Base-by-base conservation (phyloP, 306 rosid species). In the Casuarina glauca region DNA sequence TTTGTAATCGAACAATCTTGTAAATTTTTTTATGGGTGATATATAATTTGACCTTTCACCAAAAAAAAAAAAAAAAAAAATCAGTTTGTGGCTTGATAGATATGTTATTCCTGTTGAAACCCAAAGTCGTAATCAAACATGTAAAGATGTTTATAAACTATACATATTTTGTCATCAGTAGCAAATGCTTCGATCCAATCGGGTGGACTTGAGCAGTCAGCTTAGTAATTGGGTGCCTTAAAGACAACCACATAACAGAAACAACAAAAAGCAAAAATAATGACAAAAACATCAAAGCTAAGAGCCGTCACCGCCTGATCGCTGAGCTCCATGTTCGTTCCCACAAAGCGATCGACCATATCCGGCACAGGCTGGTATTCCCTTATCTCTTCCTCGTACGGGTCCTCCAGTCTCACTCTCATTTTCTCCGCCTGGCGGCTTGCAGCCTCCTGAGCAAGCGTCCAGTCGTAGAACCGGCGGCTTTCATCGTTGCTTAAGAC, bases 261-360 rank as follows among this genome's bases (percentile, higher is more conserved):
- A 36, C 91, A 86, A 66, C 82, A 83, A 38, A 90, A 77, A 35
- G 98, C 63, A 79, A 94, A 90, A 74, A 90, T 48, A 54, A 94
- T 83, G 77, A 92, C 83, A 46, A 92, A 54, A 71, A 87, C 20
- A 82, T 94, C 97, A 72, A 90, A 58, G 11, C 92, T 90, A 70
- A 94, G 89, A 51, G 98, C 98, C 2, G 94, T 87, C 74, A 60
- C 72, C 5, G 97, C 94, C 66, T 92, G 98, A 80, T 92, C 98
- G 71, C 97, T 85, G 13, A 94, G 88, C 46, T 87, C 79, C 91
- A 94, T 67, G 79, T 92, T 92, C 83, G 43, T 89, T 69, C 97
- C 94, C 10, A 82, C 92, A 70, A 94, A 97, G 1, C 92, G 86
- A 79, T 94, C 97, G 44, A 94, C 93, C 91, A 87, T 72, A 51